Conservation (phyloP, 2,329 filamentous ascomycete genomes). For the Ceratocystiopsis brevicomis region DNA sequence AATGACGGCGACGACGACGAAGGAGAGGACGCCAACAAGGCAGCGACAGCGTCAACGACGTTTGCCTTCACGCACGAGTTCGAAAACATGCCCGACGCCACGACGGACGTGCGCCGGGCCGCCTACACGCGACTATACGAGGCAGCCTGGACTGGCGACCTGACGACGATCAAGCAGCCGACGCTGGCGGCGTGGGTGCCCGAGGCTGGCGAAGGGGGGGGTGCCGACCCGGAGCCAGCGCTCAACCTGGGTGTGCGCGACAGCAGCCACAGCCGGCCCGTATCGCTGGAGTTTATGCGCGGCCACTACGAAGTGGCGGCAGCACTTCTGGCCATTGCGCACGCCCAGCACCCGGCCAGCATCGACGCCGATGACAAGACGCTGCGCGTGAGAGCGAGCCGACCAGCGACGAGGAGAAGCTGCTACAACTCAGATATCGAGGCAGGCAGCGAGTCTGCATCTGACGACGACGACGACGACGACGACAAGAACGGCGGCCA, state of each 20-base stretch:
- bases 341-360: conserved; percentile 46
- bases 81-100: too few species aligned
- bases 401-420: conserved; percentile 19
- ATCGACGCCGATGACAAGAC: conserved; percentile 10
- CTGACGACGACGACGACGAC: conserved; percentile 20
- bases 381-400: conserved; percentile 21
- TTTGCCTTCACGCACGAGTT: too few species aligned
- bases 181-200: conserved; percentile 37
- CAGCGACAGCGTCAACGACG: too few species aligned
- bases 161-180: conserved; percentile 43
- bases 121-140: conserved; percentile 54
- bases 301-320: conserved; percentile 46
- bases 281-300: conserved; percentile 47
- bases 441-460: conserved; percentile 12
- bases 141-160: conserved; percentile 53
- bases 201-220: conserved; percentile 12
- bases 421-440: conserved; percentile 11
- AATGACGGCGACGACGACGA: too few species aligned
- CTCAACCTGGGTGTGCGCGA: conserved; percentile 46
- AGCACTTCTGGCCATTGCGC: conserved; percentile 49
- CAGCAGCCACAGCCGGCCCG: conserved; percentile 31
- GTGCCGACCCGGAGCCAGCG: conserved; percentile 31
- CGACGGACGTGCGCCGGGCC: conserved; percentile 26
- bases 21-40: too few species aligned
- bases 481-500: conserved; percentile 13